phyloP scores from a whole-genome alignment of 2,329 filamentous ascomycete genomes.

The Colletotrichum horii region DNA sequence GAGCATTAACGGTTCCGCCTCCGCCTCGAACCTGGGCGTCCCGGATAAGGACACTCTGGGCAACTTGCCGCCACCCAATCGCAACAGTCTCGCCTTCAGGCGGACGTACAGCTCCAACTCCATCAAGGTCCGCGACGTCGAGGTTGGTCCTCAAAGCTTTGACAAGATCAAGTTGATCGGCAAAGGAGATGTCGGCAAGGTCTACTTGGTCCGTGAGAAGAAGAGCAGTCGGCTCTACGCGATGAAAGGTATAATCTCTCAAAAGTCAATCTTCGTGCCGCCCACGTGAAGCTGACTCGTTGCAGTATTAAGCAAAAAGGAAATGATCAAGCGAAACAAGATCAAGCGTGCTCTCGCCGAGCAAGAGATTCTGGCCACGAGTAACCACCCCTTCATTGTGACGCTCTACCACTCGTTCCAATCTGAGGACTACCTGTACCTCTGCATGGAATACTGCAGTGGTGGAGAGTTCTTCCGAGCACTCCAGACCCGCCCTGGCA shows the following conservation, averaged over 20 bases:
- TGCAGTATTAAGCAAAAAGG: slow-evolving; percentile 95
- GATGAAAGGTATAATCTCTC: slow-evolving; percentile 82
- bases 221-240: slow-evolving; percentile 95
- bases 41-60: slow-evolving; percentile 58
- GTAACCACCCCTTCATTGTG: slow-evolving; percentile 98
- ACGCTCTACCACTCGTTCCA: slow-evolving; percentile 99
- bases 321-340: slow-evolving; percentile 99
- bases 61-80: slow-evolving; percentile 69
- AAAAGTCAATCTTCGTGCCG: background rate
- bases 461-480: slow-evolving; percentile 98
- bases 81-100: slow-evolving; percentile 78
- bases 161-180: slow-evolving; percentile 99
- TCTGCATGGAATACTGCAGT: slow-evolving; percentile 99
- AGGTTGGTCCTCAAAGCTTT: slow-evolving; percentile 93
- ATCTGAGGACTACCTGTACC: slow-evolving; percentile 95
- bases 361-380: slow-evolving; percentile 96
- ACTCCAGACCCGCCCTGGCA: slow-evolving; percentile 93
- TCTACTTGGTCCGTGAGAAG: slow-evolving; percentile 97
- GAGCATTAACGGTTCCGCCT: slow-evolving; percentile 37
- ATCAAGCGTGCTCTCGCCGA: slow-evolving; percentile 98
- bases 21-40: slow-evolving; percentile 30
- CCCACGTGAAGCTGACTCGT: slow-evolving; percentile 37
- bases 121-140: slow-evolving; percentile 97
- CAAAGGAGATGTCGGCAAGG: slow-evolving; percentile 98
- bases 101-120: slow-evolving; percentile 99